Conservation (phyloP, 306 rosid species). For the Arachis stenosperma region DNA sequence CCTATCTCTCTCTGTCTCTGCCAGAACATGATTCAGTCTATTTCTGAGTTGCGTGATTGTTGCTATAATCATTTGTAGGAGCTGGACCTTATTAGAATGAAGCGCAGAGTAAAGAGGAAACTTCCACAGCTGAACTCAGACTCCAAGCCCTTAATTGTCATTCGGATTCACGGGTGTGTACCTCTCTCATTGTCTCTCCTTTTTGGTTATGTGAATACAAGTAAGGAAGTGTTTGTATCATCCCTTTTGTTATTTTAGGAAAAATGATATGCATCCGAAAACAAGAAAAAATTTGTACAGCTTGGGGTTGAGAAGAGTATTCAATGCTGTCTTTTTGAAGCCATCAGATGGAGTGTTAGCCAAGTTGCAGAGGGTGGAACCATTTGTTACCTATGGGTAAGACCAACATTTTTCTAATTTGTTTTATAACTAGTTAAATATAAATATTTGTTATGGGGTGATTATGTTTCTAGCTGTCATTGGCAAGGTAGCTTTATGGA, state of each 20-base stretch:
- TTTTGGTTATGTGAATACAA: neutral
- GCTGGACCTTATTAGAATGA: slow-evolving; percentile 75
- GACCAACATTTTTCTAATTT: neutral
- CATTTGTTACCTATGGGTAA: slow-evolving; percentile 90
- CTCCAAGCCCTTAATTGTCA: slow-evolving; percentile 58
- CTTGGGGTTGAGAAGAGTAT: slow-evolving; percentile 64
- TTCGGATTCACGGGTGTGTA: slow-evolving; percentile 79
- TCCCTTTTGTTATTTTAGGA: slow-evolving; percentile 43
- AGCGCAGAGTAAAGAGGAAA: slow-evolving; percentile 71
- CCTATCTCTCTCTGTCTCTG: neutral
- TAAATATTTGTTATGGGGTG: neutral
- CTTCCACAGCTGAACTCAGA: slow-evolving; percentile 39
- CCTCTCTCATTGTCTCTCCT: neutral
- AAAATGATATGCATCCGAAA: slow-evolving; percentile 80
- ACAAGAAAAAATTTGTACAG: slow-evolving; percentile 62
- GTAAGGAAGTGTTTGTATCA: neutral
- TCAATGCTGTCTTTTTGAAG: slow-evolving; percentile 72
- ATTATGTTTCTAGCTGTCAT: neutral
- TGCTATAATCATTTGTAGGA: slow-evolving; percentile 52
- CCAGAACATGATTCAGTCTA: neutral
- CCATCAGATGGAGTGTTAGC: slow-evolving; percentile 59
- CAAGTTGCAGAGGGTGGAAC: slow-evolving; percentile 78
- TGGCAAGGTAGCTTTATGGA: no score
- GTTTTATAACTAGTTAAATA: neutral
- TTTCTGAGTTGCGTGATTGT: neutral